Evolutionary conservation across 495 filamentous ascomycete genomes (phyloP).

Genomic region (Aspergillus haitiensis): DNA sequence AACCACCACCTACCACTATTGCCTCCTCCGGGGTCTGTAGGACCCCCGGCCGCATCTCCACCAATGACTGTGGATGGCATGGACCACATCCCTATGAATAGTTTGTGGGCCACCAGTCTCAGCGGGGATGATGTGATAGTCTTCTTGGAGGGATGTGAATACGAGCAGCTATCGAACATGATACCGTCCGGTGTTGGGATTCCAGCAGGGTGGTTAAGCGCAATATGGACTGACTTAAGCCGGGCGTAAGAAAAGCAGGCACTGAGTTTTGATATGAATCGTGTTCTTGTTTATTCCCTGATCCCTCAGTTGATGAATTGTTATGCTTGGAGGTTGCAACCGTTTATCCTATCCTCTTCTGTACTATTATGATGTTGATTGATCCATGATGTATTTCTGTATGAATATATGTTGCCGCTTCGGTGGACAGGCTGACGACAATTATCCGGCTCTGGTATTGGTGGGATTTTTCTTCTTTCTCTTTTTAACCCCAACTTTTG

Average conservation of each 20-base stretch:
- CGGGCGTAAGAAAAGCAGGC: constrained; percentile 13
- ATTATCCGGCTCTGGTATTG: not conserved
- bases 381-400: constrained; percentile 18
- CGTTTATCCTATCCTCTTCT: constrained; percentile 2
- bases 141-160: constrained; percentile 50
- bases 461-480: not conserved
- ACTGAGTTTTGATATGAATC: not conserved
- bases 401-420: constrained; percentile 23
- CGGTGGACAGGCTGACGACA: constrained; percentile 13
- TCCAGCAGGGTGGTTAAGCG: constrained; percentile 44
- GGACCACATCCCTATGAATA: constrained; percentile 30
- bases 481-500: not conserved
- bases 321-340: not conserved
- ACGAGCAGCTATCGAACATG: constrained; percentile 34
- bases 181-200: constrained; percentile 39
- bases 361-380: constrained; percentile 25
- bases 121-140: constrained; percentile 50
- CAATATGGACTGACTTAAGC: constrained; percentile 41
- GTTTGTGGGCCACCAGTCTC: constrained; percentile 39
- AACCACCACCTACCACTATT: constrained; percentile 36
- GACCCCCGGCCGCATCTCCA: constrained; percentile 39
- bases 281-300: constrained; percentile 9
- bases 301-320: not conserved
- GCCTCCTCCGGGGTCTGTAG: constrained; percentile 37
- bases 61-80: constrained; percentile 38